Conservation (phyloP, 1,284 basidiomycete species). For the Ceratorhiza oryzae-sativae region DNA sequence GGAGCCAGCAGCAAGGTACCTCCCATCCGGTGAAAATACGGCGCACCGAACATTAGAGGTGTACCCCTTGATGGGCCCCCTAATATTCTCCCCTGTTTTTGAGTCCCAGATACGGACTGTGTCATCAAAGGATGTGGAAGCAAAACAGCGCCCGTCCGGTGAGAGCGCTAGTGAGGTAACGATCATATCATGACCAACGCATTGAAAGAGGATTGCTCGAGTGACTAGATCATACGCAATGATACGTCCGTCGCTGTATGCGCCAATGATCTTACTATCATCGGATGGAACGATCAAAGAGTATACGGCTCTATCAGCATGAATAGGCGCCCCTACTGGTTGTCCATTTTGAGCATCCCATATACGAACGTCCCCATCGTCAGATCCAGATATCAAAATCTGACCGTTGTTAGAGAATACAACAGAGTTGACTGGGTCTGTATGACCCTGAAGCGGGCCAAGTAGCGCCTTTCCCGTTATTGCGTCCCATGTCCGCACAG, state of each 20-base stretch:
- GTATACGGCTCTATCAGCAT: background rate
- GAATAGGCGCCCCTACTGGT: background rate
- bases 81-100: background rate
- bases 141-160: background rate
- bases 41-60: background rate
- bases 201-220: background rate
- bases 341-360: constrained; percentile 10
- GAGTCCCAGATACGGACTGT: background rate
- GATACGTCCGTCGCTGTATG: background rate
- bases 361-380: constrained; percentile 1
- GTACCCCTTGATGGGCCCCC: background rate
- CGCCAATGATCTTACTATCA: too few relatives aligned
- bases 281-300: background rate
- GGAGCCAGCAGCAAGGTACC: constrained; percentile 29
- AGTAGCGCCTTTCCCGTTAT: background rate
- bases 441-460: background rate
- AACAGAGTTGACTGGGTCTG: constrained; percentile 1
- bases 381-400: constrained; percentile 7
- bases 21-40: constrained; percentile 33
- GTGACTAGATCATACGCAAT: background rate
- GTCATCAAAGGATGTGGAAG: background rate
- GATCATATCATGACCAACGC: background rate
- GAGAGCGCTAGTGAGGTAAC: background rate
- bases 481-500: constrained; percentile 27
- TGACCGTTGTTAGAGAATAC: constrained; percentile 14